Evolutionary conservation across 2,329 filamentous ascomycete genomes (phyloP).

Genomic region (Monosporascus sp.): DNA sequence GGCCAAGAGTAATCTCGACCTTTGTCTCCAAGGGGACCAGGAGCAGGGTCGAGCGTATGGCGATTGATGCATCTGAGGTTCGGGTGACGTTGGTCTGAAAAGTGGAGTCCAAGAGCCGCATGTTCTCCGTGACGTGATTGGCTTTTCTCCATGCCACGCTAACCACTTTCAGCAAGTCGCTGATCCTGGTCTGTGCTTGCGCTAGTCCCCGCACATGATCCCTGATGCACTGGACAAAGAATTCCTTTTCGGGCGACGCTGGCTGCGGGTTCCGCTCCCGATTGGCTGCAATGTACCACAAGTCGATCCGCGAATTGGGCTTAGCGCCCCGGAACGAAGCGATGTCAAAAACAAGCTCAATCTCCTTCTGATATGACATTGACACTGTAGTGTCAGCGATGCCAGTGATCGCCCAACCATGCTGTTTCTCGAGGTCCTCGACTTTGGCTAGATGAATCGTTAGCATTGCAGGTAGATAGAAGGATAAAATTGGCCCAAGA

Average conservation of each 20-base stretch:
- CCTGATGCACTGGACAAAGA: slow-evolving; percentile 68
- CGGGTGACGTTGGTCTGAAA: slow-evolving; percentile 61
- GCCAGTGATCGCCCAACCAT: slow-evolving; percentile 68
- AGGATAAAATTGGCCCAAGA: not conserved
- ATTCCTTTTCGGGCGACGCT: slow-evolving; percentile 62
- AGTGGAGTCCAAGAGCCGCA: slow-evolving; percentile 55
- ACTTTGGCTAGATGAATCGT: slow-evolving; percentile 52
- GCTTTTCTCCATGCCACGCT: slow-evolving; percentile 62
- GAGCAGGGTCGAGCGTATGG: slow-evolving; percentile 56
- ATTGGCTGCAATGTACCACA: slow-evolving; percentile 62
- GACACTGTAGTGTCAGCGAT: slow-evolving; percentile 59
- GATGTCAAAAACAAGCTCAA: slow-evolving; percentile 68
- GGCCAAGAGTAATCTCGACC: slow-evolving; percentile 55
- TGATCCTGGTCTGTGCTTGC: slow-evolving; percentile 51
- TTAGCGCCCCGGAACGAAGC: slow-evolving; percentile 48
- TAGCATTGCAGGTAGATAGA: slow-evolving; percentile 21
- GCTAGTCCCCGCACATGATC: slow-evolving; percentile 59
- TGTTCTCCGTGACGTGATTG: slow-evolving; percentile 50
- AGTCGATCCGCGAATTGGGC: slow-evolving; percentile 54
- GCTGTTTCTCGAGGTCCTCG: slow-evolving; percentile 56
- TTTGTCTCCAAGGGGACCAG: slow-evolving; percentile 62
- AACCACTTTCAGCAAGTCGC: slow-evolving; percentile 53
- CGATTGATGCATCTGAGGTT: slow-evolving; percentile 59
- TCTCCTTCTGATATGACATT: slow-evolving; percentile 66
- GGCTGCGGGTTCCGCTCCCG: slow-evolving; percentile 48